Conservation (phyloP, 495 filamentous ascomycete species). For the Mytilinidion resinicola region DNA sequence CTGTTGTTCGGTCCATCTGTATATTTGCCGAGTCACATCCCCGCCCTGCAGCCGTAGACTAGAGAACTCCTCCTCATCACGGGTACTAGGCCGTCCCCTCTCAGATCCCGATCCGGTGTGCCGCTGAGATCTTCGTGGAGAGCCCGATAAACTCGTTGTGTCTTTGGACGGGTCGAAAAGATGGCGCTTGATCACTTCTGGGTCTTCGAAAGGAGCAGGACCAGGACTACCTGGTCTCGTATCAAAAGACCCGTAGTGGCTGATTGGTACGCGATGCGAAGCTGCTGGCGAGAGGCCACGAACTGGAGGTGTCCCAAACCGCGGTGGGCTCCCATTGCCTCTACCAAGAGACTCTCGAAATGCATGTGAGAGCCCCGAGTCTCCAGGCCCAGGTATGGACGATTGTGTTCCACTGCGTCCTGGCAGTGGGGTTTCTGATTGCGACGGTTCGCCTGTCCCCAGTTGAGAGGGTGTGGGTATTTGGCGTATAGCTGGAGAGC, state of each 20-base stretch:
- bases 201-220: slow-evolving; percentile 33
- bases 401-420: slow-evolving; percentile 21
- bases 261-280: slow-evolving; percentile 13
- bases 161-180: slow-evolving; percentile 29
- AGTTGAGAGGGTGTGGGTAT: slow-evolving; percentile 29
- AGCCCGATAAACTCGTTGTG: slow-evolving; percentile 25
- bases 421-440: slow-evolving; percentile 31
- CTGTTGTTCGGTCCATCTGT: slow-evolving; percentile 73
- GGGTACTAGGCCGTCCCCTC: slow-evolving; percentile 4
- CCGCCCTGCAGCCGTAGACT: slow-evolving; percentile 87
- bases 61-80: slow-evolving; percentile 75
- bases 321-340: slow-evolving; percentile 27
- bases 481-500: slow-evolving; percentile 24
- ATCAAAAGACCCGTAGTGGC: slow-evolving; percentile 33
- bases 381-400: slow-evolving; percentile 35
- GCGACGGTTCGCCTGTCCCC: slow-evolving; percentile 22
- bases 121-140: slow-evolving; percentile 14
- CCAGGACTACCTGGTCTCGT: slow-evolving; percentile 26
- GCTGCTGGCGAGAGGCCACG: slow-evolving; percentile 24
- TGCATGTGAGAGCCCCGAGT: slow-evolving; percentile 37
- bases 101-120: neutral
- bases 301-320: slow-evolving; percentile 29
- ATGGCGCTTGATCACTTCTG: slow-evolving; percentile 38
- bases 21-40: slow-evolving; percentile 88
- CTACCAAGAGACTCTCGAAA: slow-evolving; percentile 31